Percentiles rank a stretch among this genome's conserved stretches.
phyloP scores from a whole-genome alignment of 2,329 filamentous ascomycete species.

The Aspergillus aculeatus region DNA sequence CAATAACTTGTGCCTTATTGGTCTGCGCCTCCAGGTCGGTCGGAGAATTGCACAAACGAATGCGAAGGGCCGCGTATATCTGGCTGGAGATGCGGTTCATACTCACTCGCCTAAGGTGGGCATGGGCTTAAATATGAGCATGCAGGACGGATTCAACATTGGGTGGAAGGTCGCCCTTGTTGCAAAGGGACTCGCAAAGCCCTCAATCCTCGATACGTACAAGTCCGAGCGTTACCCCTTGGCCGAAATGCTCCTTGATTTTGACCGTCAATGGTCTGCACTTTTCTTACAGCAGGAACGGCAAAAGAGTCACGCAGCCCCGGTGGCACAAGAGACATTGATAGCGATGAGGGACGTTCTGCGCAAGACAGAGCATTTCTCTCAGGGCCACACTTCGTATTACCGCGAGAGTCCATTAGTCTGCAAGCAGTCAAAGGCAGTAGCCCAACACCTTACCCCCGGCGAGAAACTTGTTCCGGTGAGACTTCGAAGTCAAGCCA shows the following conservation, averaged over 20 bases:
- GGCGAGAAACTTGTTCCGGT: constrained; percentile 24
- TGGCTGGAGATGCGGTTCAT: constrained; percentile 14
- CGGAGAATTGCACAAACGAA: constrained; percentile 11
- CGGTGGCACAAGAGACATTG: neutral
- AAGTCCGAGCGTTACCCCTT: constrained; percentile 55
- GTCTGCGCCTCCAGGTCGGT: constrained; percentile 2
- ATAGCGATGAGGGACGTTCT: constrained; percentile 9
- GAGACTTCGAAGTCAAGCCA: constrained; percentile 20
- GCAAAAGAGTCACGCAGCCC: neutral
- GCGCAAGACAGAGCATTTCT: neutral
- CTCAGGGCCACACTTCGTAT: constrained; percentile 7
- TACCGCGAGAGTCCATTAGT: constrained; percentile 9
- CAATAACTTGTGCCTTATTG: neutral
- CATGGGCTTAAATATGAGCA: constrained; percentile 37
- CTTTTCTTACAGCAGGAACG: constrained; percentile 3
- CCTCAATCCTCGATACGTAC: constrained; percentile 50
- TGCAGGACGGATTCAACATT: constrained; percentile 52
- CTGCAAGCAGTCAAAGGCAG: neutral
- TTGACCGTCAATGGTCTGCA: constrained; percentile 47
- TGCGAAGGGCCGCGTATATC: constrained; percentile 11
- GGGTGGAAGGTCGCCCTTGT: constrained; percentile 56
- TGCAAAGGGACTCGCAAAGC: constrained; percentile 39
- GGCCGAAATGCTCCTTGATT: constrained; percentile 64
- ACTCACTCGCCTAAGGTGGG: constrained; percentile 15
- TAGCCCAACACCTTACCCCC: constrained; percentile 4